Base-by-base conservation (phyloP, 140 eudicot species). In the Flaveria floridana region DNA sequence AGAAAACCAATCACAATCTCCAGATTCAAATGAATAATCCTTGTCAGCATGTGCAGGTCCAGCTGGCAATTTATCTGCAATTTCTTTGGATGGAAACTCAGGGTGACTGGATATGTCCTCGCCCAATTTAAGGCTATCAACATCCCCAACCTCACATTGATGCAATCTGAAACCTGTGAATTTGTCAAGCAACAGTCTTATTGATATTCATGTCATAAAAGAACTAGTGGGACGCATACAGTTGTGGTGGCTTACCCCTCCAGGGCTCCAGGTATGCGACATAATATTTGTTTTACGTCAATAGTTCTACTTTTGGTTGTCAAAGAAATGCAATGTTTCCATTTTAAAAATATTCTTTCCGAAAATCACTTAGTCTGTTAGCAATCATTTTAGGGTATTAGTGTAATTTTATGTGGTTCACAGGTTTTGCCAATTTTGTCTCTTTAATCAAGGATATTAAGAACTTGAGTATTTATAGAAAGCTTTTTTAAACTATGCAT, bases 1-100 rank as follows among this genome's bases (percentile, higher is more conserved):
- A 21, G 92, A 84, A 73, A 88, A 86, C 87, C 86, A 79, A 61
- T 76, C 95, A 62, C 72, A 65, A 23, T 90, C 96, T 48, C 64
- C 79, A 30, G 34, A 76, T 63, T 76, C 76, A 26, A 48, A 70
- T 61, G 69, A 15, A 81, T 8, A 41, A 70, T 91, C 96, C 75
- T 57, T 88, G 55, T 87, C 98, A 23, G 76, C 64, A 21, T 71
- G 57, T 34, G 78, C 68, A 47, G 71, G 75, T 26, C 73, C 72
- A 61, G 71, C 68, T 65, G 87, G 74, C 70, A 76, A 63, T 66
- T 86, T 73, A 69, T 89, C 97, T 28, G 68, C 74, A 73, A 69
- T 37, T 67, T 86, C 95, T 25, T 78, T 73, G 7, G 48, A 19
- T 18, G 75, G 28, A 71, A 62, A 50, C 53, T 91, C 90, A 0